Evolutionary conservation across 352 stramenopile genomes (phyloP), one percentile per base, ranked within the genome.

Genomic region (Phytophthora pinifolia): DNA sequence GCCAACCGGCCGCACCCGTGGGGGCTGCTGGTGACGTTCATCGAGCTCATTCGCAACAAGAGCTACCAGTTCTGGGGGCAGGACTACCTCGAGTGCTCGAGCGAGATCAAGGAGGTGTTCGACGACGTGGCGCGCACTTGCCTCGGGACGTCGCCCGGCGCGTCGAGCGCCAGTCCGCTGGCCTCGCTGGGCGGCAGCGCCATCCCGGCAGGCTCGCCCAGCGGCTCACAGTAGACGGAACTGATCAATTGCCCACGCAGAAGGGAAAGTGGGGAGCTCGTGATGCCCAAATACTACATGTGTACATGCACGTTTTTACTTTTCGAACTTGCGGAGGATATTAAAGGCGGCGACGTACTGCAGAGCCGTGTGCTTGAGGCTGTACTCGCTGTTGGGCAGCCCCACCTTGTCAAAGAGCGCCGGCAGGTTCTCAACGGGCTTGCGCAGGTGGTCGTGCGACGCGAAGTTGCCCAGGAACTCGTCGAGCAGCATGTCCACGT

Each of bases 1-100:
- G 96, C 97, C 25, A 98, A 99, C 71, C 92, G 97, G 34, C 97
- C 97, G 44, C 97, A 99, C 64, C 97, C 97, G 58, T 99, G 96
- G 96, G 96, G 96, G 13, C 71, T 99, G 41, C 72, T 99, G 8
- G 97, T 99, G 52, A 99, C 97, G 9, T 99, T 99, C 71, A 99
- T 99, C 47, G 97, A 99, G 74, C 84, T 99, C 29, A 99, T 99
- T 52, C 98, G 98, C 72, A 99, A 99, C 80, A 96, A 98, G 58
- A 96, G 95, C 60, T 99, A 99, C 83, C 95, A 93, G 62, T 99
- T 99, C 64, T 99, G 97, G 97, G 92, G 91, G 59, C 96, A 99
- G 66, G 81, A 97, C 43, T 99, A 99, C 70, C 98, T 98, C 67
- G 86, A 98, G 67, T 99, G 96, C 81, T 97, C 96, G 41, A 96